Percentiles rank a stretch among this genome's conserved stretches.
Evolutionary conservation across 2,329 filamentous ascomycete species (phyloP).

Genomic region (Aspergillus novoparasiticus): DNA sequence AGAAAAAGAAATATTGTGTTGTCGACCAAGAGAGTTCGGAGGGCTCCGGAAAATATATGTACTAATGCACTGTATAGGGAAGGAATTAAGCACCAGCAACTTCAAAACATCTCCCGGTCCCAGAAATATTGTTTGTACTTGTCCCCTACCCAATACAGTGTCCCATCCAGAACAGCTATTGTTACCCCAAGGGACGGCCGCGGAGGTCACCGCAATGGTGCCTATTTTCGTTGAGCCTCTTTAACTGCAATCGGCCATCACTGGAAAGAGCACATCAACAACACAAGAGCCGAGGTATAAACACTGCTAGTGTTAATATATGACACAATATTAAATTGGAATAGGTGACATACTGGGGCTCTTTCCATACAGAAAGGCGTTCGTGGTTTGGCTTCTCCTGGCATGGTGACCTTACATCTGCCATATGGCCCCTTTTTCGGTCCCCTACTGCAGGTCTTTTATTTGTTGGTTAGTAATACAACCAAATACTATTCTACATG

Average conservation of each 20-base stretch:
- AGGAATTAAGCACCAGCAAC: not conserved
- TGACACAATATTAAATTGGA: not conserved
- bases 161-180: no score
- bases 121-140: not conserved
- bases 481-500: not conserved
- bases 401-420: not conserved
- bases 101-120: not conserved
- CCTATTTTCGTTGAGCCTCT: not conserved
- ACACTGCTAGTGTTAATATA: not conserved
- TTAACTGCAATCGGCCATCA: not conserved
- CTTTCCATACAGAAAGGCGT: fast-evolving
- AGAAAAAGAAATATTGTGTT: no score
- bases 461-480: not conserved
- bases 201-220: no score
- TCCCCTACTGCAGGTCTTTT: not conserved
- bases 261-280: not conserved
- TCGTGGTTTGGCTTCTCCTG: not conserved
- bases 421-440: no score
- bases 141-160: no score
- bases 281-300: not conserved
- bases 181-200: not conserved
- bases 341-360: not conserved
- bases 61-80: not conserved
- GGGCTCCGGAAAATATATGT: not conserved
- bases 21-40: no score